A percentile compares a stretch with the other conserved stretches of the same genome.
phyloP scores from a whole-genome alignment of 257 asterid species.

The Nyctanthes arbortristis region DNA sequence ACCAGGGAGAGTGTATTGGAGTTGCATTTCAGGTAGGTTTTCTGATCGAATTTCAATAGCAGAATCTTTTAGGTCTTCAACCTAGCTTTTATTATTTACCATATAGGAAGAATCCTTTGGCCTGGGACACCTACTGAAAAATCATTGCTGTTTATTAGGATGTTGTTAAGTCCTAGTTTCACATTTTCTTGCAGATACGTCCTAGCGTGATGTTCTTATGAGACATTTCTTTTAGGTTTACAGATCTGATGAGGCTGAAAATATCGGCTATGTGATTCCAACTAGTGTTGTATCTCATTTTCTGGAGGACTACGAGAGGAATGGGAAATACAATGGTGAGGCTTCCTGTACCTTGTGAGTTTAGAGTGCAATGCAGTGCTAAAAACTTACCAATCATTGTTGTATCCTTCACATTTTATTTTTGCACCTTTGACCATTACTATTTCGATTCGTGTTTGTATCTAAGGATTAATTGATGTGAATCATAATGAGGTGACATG shows the following conservation, averaged over 20 bases:
- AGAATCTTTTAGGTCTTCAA: background rate
- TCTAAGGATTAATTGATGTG: background rate
- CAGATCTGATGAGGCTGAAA: conserved; percentile 96
- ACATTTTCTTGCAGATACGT: conserved; percentile 12
- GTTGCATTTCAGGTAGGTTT: conserved; percentile 91
- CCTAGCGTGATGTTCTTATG: conserved; percentile 34
- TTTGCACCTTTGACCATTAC: background rate
- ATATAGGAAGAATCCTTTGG: conserved; percentile 7
- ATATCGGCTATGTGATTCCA: conserved; percentile 96
- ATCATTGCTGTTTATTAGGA: conserved; percentile 7
- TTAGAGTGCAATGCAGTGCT: conserved; percentile 1
- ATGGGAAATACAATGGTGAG: conserved; percentile 89
- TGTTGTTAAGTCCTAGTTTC: conserved; percentile 9
- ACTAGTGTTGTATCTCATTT: conserved; percentile 91
- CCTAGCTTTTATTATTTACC: conserved; percentile 10
- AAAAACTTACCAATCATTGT: background rate
- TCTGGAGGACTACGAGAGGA: conserved; percentile 87
- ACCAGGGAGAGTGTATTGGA: conserved; percentile 94
- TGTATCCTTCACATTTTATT: background rate
- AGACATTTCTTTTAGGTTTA: conserved; percentile 67
- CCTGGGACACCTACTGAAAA: conserved; percentile 7
- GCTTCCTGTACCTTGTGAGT: conserved; percentile 21
- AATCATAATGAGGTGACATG: too few relatives aligned
- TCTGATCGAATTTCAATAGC: conserved; percentile 11
- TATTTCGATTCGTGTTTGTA: background rate